Evolutionary conservation across 176 grass and related monocot species (phyloP).

Genomic region (Phoenix roebelenii): DNA sequence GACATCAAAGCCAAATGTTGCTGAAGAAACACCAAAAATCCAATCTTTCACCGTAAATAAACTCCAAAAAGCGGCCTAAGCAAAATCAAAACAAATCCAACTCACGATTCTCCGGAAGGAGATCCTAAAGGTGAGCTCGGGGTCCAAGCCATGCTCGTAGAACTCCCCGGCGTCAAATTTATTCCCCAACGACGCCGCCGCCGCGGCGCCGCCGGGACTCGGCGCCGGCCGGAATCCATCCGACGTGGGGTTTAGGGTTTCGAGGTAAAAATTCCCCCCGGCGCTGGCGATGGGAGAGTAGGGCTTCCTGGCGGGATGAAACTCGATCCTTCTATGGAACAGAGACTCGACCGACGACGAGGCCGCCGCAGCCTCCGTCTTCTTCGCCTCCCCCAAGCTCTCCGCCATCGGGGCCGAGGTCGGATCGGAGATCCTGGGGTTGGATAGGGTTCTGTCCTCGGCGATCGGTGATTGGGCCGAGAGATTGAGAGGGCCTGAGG

Average conservation of each 20-base stretch:
- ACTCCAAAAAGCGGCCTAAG: neutral
- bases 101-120: constrained; percentile 95
- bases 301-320: constrained; percentile 48
- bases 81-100: constrained; percentile 5
- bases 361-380: constrained; percentile 9
- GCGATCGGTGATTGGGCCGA: neutral
- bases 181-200: constrained; percentile 13
- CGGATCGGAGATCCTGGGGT: neutral
- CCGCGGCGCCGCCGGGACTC: constrained; percentile 5
- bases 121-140: constrained; percentile 75
- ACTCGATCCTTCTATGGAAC: constrained; percentile 72
- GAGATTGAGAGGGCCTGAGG: neutral
- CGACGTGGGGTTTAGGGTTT: constrained; percentile 63
- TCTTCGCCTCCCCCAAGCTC: constrained; percentile 13
- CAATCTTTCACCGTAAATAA: neutral
- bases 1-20: too few relatives aligned
- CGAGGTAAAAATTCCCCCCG: constrained; percentile 47
- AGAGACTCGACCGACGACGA: constrained; percentile 29
- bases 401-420: constrained; percentile 1
- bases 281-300: constrained; percentile 15
- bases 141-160: constrained; percentile 47
- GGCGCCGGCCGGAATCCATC: constrained; percentile 1
- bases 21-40: too few relatives aligned
- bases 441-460: neutral
- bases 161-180: constrained; percentile 33